Base-by-base conservation (phyloP, 805 yeast species). In the Schizosaccharomyces lindneri region DNA sequence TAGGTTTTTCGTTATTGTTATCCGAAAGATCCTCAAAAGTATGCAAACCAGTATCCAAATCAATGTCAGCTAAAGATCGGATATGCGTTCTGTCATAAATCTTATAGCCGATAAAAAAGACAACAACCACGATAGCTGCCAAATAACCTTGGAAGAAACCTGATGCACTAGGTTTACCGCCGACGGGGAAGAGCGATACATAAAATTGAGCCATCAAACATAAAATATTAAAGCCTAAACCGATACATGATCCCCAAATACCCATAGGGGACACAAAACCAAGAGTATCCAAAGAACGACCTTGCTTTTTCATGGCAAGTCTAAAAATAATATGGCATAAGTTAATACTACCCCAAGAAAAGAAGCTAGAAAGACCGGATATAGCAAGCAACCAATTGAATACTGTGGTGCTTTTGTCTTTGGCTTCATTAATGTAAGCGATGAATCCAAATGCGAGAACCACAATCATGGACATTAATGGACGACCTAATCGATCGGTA, bases 161-260 rank as follows among this genome's bases (percentile, higher is more conserved):
- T 24, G 63, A 46, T 32, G 76, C 76, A 61, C 67, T 64, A 21
- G 76, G 73, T 1, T 62, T 39, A 15, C 60, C 70, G 15, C 76
- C 81, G 72, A 81, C 68, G 62, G 95, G 95, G 76, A 76, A 85
- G 55, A 84, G 73, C 5, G 93, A 89, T 63, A 83, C 76, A 87
- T 90, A 87, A 75, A 87, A 85, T 73, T 85, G 89, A 36, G 87
- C 86, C 62, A 79, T 73, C 63, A 87, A 74, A 64, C 87, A 81
- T 62, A 83, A 70, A 43, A 77, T 48, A 69, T 81, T 81, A 68
- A 87, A 72, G 31, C 72, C 63, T 19, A 79, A 67, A 62, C 93
- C 93, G 69, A 78, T 78, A 64, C 69, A 70, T 0, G 94, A 82
- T 59, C 94, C 94, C 66, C 69, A 72, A 36, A 81, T 71, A 66